Evolutionary conservation across 495 filamentous ascomycete genomes (phyloP), one percentile per base, ranked within the genome.

Genomic region (Aspergillus leporis): DNA sequence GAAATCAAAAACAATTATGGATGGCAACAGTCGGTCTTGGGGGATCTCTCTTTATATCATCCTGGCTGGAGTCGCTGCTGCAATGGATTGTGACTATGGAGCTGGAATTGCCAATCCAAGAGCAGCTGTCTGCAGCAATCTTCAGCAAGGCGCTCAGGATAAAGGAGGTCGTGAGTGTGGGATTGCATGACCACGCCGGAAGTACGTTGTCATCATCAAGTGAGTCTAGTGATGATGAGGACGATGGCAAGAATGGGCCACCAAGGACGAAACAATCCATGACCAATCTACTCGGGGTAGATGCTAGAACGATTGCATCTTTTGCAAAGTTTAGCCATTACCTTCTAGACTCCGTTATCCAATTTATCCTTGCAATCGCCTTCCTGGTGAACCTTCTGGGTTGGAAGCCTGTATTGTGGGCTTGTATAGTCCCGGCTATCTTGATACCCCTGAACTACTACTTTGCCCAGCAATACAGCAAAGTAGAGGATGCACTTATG

Each of bases 221-320:
- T 18, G 50, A 55, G 12, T 38, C 13, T n/a, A 46, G 36, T 18
- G 31, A 48, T 25, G 55, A 55, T 18, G 47, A 60, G 1, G 55
- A 53, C 13, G 45, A 46, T 10, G 51, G 46, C 19, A 34, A 49
- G 21, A 28, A 58, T 19, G 49, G 25, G 14, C 9, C 51, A 13
- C 57, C 53, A 7, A 46, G 28, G 36, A 60, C 75, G 22, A 61
- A 56, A 65, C 88, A 90, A 69, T 84, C 83, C 40, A 88, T 83
- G 8, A 82, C 90, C 49, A 91, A 91, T 61, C 72, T 91, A 38
- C 80, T 91, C 49, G 87, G 85, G 8, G 84, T 92, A 14, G 89
- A 92, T 68, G 78, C 78, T 4, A 82, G 84, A 51, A 77, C 85
- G 12, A 74, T 91, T 36, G 75, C 85, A 0, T 81, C 89, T 34